These are phyloP conservation scores for Phytophthora fragariae DNA, from an alignment of 352 stramenopile genomes.

Conservation along the genomic window DNA sequence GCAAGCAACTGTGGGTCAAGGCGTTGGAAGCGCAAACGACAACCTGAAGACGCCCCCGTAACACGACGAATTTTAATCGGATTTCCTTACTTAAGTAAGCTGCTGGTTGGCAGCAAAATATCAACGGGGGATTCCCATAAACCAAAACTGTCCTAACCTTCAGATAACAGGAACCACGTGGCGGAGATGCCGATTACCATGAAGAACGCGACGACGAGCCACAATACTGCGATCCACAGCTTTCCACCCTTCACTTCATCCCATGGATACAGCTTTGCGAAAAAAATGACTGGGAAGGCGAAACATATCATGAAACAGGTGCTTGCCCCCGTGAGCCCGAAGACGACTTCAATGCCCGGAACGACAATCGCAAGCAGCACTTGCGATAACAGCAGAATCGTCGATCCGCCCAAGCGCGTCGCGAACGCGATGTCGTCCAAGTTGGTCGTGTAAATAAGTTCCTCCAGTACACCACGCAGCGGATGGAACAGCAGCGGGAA, in stretches of 20 bases:
- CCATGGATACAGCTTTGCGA: conserved; percentile 69
- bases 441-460: conserved; percentile 58
- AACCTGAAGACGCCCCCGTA: background rate
- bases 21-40: conserved; percentile 28
- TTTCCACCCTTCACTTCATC: conserved; percentile 37
- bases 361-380: conserved; percentile 64
- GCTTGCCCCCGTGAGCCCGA: conserved; percentile 70
- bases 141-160: conserved; percentile 21
- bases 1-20: conserved; percentile 32
- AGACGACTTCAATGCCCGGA: conserved; percentile 73
- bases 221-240: conserved; percentile 47
- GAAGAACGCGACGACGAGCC: conserved; percentile 47
- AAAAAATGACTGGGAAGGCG: conserved; percentile 75
- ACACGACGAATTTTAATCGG: conserved; percentile 1
- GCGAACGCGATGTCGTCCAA: conserved; percentile 57
- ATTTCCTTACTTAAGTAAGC: conserved; percentile 15
- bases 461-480: conserved; percentile 65
- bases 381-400: conserved; percentile 62
- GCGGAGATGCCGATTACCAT: conserved; percentile 44
- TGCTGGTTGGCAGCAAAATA: conserved; percentile 3
- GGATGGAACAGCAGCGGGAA: conserved; percentile 83
- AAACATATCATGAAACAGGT: conserved; percentile 81
- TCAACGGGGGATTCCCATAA: conserved; percentile 6
- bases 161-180: conserved; percentile 37
- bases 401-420: conserved; percentile 59